phyloP scores from a whole-genome alignment of 768 basidiomycete species.

The Calocybe gangraenosa region DNA sequence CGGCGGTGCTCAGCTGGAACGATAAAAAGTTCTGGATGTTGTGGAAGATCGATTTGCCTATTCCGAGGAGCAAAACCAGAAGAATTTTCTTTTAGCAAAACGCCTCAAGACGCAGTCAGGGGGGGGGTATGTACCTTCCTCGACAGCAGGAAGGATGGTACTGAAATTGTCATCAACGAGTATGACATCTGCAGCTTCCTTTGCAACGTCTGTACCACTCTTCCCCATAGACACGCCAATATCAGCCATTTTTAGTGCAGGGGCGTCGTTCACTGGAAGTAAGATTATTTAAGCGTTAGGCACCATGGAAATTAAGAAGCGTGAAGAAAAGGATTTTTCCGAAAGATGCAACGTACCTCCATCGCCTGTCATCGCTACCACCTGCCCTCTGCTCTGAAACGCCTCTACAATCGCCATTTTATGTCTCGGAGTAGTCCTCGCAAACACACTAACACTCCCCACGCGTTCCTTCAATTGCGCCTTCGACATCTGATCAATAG shows the following conservation, averaged over 20 bases:
- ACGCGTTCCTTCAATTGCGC: slow-evolving; percentile 80
- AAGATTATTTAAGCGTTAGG: neutral
- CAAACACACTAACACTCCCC: slow-evolving; percentile 83
- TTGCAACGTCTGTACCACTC: slow-evolving; percentile 97
- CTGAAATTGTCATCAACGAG: slow-evolving; percentile 97
- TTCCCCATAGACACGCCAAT: slow-evolving; percentile 98
- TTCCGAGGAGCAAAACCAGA: slow-evolving; percentile 6
- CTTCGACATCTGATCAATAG: slow-evolving; percentile 81
- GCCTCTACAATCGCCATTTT: slow-evolving; percentile 98
- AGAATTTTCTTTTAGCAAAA: neutral
- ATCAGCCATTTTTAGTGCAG: slow-evolving; percentile 96
- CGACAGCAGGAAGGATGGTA: slow-evolving; percentile 90
- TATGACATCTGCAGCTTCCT: slow-evolving; percentile 96
- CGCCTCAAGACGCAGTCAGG: slow-evolving; percentile 9
- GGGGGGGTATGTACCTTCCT: slow-evolving; percentile 54
- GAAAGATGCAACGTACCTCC: slow-evolving; percentile 55
- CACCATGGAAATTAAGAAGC: too few relatives aligned
- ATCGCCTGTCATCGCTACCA: slow-evolving; percentile 98
- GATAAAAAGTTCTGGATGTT: slow-evolving; percentile 98
- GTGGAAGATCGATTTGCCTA: slow-evolving; percentile 98
- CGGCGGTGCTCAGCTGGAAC: slow-evolving; percentile 97
- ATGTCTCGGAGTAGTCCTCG: slow-evolving; percentile 92
- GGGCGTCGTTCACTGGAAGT: slow-evolving; percentile 83
- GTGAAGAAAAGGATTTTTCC: too few relatives aligned
- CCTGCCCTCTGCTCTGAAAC: slow-evolving; percentile 82